These are phyloP conservation scores for Penicillium sp. DNA, from an alignment of 2,329 filamentous ascomycete species.

Conservation along the genomic window DNA sequence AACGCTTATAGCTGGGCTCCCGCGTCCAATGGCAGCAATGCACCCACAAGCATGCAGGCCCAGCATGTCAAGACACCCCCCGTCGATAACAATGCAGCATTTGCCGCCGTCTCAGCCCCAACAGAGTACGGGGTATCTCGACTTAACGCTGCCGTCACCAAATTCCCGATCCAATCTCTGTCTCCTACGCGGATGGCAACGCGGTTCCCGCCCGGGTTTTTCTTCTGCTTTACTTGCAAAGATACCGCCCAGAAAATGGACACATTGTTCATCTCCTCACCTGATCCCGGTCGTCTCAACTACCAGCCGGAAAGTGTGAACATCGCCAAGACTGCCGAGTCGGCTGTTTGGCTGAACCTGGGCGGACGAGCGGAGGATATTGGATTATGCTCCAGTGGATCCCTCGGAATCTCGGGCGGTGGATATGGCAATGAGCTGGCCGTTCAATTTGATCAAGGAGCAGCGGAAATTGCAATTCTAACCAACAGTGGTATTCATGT, in stretches of 20 bases:
- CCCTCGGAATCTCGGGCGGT: constrained; percentile 67
- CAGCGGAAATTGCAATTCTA: constrained; percentile 84
- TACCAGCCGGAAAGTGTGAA: constrained; percentile 56
- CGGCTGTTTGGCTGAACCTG: constrained; percentile 77
- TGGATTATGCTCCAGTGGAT: constrained; percentile 68
- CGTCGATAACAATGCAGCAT: constrained; percentile 35
- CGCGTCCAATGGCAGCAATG: constrained; percentile 63
- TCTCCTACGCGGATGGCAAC: constrained; percentile 46
- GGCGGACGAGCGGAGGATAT: constrained; percentile 76
- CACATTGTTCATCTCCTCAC: constrained; percentile 78
- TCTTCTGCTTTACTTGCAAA: constrained; percentile 78
- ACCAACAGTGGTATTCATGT: constrained; percentile 91
- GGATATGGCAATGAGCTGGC: constrained; percentile 96
- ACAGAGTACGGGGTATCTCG: constrained; percentile 5
- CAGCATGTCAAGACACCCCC: constrained; percentile 96
- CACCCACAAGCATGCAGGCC: constrained; percentile 95
- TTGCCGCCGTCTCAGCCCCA: constrained; percentile 1
- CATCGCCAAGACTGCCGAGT: constrained; percentile 71
- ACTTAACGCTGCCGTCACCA: constrained; percentile 47
- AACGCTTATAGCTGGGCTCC: constrained; percentile 63
- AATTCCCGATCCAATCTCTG: constrained; percentile 51
- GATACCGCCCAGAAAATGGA: constrained; percentile 64
- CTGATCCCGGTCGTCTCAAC: constrained; percentile 83
- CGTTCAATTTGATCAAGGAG: constrained; percentile 85
- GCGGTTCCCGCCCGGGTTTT: constrained; percentile 83